These are phyloP conservation scores for Ceratocystis papillata DNA, from an alignment of 2,329 filamentous ascomycete species.

Conservation along the genomic window DNA sequence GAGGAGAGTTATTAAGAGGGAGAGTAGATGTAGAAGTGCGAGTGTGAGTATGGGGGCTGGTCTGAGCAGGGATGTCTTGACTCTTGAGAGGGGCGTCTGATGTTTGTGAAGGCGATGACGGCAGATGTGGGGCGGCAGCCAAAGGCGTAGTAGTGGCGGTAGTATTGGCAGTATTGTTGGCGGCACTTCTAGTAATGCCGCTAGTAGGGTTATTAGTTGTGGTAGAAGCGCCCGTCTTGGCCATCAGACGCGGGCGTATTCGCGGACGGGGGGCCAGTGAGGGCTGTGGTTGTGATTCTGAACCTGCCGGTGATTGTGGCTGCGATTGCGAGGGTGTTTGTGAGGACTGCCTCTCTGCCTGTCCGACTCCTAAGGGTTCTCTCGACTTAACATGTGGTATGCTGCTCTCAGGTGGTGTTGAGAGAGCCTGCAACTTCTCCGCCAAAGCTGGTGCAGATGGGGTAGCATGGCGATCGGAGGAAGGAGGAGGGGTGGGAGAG, in stretches of 20 bases:
- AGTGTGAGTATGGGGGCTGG: background rate
- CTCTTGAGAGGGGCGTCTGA: background rate
- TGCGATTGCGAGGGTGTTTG: background rate
- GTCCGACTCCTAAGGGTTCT: background rate
- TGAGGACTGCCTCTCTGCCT: background rate
- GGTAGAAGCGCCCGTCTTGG: background rate
- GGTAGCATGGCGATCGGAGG: background rate
- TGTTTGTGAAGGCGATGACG: constrained; percentile 1
- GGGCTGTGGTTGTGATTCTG: background rate
- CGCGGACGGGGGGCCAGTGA: background rate
- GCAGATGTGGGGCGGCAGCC: constrained; percentile 12
- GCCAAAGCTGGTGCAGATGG: background rate
- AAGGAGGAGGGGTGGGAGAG: background rate
- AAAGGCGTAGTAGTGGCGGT: constrained; percentile 2
- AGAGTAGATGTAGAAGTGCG: background rate
- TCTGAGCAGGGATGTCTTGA: background rate
- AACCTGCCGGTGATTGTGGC: background rate
- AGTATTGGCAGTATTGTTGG: background rate
- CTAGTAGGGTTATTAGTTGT: background rate
- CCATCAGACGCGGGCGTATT: background rate
- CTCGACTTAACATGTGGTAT: background rate
- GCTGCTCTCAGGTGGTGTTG: background rate
- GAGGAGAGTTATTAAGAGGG: constrained; percentile 1
- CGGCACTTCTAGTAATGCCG: background rate
- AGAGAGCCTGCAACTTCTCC: background rate